phyloP scores from a whole-genome alignment of 306 rosid genomes.

The Albizia julibrissin region DNA sequence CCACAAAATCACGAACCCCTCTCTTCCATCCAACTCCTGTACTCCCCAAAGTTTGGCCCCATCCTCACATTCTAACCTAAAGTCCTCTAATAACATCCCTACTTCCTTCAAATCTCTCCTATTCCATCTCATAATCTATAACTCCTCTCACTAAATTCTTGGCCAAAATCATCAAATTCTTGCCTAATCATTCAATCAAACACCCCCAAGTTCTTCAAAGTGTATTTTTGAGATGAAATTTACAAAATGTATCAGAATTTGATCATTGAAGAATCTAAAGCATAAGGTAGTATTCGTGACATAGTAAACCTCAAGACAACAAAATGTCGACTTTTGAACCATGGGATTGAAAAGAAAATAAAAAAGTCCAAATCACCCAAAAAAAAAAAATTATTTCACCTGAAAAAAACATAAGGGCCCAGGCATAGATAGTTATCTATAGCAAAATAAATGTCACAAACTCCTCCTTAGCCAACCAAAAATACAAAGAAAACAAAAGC shows the following conservation, averaged over 20 bases:
- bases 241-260: background rate
- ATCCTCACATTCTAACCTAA: background rate
- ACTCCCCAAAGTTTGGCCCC: background rate
- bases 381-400: background rate
- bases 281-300: background rate
- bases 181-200: background rate
- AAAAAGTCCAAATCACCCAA: background rate
- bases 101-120: background rate
- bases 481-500: background rate
- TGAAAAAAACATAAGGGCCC: background rate
- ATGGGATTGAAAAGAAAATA: background rate
- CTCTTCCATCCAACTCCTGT: background rate
- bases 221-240: background rate
- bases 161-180: background rate
- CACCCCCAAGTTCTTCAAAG: background rate
- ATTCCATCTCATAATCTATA: background rate
- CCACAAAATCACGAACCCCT: background rate
- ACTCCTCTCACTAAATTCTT: background rate
- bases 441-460: background rate
- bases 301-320: background rate
- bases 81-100: background rate
- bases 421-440: background rate
- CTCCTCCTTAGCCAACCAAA: background rate
- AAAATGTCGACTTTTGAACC: background rate
- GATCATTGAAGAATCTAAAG: background rate